Evolutionary conservation across 805 yeast species (phyloP).

Genomic region (Metschnikowia koreensis): DNA sequence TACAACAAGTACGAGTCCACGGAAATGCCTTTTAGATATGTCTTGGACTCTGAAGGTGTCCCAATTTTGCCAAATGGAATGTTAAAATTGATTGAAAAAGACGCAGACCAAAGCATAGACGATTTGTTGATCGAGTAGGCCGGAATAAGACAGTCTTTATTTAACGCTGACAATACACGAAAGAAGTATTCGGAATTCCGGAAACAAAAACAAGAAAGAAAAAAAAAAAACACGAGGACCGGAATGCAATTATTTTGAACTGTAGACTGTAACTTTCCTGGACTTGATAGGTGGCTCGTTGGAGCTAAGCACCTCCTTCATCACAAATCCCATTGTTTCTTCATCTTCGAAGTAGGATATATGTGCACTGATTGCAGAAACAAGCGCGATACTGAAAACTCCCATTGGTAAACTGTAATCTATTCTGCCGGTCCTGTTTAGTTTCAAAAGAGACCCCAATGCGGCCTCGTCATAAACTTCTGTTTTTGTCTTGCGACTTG

Average conservation of each 20-base stretch:
- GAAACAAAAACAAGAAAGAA: neutral
- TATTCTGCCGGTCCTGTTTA: conserved; percentile 74
- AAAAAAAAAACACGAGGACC: no score
- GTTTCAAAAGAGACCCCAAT: conserved; percentile 35
- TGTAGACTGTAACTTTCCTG: conserved; percentile 29
- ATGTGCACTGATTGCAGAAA: conserved; percentile 85
- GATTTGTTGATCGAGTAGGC: conserved; percentile 50
- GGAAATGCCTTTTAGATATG: conserved; percentile 96
- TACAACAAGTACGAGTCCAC: conserved; percentile 87
- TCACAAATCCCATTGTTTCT: conserved; percentile 76
- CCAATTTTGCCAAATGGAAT: conserved; percentile 93
- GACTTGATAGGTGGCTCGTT: conserved; percentile 23
- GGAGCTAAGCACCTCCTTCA: conserved; percentile 51
- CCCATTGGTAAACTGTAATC: conserved; percentile 82
- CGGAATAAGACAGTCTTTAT: neutral
- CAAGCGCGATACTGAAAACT: conserved; percentile 71
- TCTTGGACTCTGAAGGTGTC: conserved; percentile 55
- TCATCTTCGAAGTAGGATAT: conserved; percentile 83
- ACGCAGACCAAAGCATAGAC: conserved; percentile 79
- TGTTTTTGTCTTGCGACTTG: conserved; percentile 22
- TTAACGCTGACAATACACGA: neutral
- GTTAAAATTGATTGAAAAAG: conserved; percentile 80
- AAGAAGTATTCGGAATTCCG: neutral
- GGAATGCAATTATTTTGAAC: conserved; percentile 1
- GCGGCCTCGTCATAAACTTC: conserved; percentile 29